phyloP scores from a whole-genome alignment of 306 rosid species.

The Casuarina glauca region DNA sequence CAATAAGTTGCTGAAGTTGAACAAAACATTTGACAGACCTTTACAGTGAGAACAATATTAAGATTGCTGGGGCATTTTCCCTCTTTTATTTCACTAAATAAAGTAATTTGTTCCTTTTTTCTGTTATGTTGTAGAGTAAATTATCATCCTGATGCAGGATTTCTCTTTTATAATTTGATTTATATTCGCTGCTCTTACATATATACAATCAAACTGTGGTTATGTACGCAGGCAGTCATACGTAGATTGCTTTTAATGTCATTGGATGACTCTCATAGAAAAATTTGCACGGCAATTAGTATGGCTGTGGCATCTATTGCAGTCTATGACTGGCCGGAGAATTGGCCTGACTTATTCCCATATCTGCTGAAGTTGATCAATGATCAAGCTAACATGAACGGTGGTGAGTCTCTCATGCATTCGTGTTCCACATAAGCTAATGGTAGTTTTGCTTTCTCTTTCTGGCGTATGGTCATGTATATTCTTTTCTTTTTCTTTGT shows the following conservation, averaged over 20 bases:
- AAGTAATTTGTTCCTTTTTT: constrained; percentile 13
- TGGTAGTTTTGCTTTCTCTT: background rate
- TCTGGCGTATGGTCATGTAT: background rate
- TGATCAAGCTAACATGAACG: constrained; percentile 65
- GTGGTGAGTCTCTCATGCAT: constrained; percentile 51
- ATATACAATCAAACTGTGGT: constrained; percentile 29
- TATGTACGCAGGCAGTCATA: constrained; percentile 56
- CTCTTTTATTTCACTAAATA: background rate
- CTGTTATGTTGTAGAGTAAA: constrained; percentile 12
- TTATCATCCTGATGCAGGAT: constrained; percentile 7
- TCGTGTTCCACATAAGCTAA: background rate
- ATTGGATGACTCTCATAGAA: constrained; percentile 83
- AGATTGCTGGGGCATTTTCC: too few species aligned
- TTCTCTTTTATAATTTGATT: constrained; percentile 8
- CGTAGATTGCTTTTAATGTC: constrained; percentile 66
- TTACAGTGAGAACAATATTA: too few species aligned
- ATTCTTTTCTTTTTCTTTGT: background rate
- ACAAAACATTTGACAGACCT: too few species aligned
- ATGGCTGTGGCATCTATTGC: constrained; percentile 97
- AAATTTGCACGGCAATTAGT: constrained; percentile 90
- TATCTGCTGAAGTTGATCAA: constrained; percentile 70
- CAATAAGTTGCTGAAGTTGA: background rate
- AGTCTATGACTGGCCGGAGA: constrained; percentile 88
- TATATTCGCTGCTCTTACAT: background rate
- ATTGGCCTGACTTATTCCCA: constrained; percentile 89